phyloP scores from a whole-genome alignment of 1,284 basidiomycete species.

The Xerocomus cyaneibrunnescens region DNA sequence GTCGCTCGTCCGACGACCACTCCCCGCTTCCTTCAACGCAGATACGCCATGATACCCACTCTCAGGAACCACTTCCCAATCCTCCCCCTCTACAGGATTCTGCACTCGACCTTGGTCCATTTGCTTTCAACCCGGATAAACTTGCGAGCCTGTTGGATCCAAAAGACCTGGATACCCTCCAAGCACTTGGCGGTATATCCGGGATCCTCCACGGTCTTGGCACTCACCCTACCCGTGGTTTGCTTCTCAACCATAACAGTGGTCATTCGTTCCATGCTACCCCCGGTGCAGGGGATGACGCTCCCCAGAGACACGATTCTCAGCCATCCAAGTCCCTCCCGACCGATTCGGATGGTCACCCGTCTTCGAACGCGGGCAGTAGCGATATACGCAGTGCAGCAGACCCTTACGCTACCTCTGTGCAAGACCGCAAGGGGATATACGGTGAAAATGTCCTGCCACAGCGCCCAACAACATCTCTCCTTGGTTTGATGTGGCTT shows the following conservation, averaged over 20 bases:
- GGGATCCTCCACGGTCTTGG: constrained; percentile 77
- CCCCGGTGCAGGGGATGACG: constrained; percentile 38
- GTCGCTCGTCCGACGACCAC: constrained; percentile 1
- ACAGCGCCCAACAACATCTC: constrained; percentile 70
- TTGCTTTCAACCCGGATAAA: constrained; percentile 67
- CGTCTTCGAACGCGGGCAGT: constrained; percentile 36
- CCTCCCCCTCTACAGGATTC: constrained; percentile 53
- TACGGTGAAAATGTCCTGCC: constrained; percentile 89
- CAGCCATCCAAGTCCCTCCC: not conserved
- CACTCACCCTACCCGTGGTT: constrained; percentile 60
- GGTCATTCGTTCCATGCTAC: constrained; percentile 12
- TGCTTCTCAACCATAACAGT: constrained; percentile 27
- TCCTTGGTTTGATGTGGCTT: constrained; percentile 89
- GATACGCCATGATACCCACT: not conserved
- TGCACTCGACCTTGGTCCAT: constrained; percentile 69
- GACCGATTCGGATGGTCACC: constrained; percentile 28
- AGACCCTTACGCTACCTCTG: constrained; percentile 49
- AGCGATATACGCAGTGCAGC: constrained; percentile 16
- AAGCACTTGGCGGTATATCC: constrained; percentile 70
- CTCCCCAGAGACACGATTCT: constrained; percentile 44
- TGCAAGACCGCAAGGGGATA: constrained; percentile 68
- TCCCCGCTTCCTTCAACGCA: not conserved
- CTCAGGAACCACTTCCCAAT: constrained; percentile 12
- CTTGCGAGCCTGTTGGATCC: constrained; percentile 91
- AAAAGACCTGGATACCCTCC: constrained; percentile 71